These are phyloP conservation scores for Scorias spongiosa DNA, from an alignment of 2,329 filamentous ascomycete genomes.

Conservation along the genomic window DNA sequence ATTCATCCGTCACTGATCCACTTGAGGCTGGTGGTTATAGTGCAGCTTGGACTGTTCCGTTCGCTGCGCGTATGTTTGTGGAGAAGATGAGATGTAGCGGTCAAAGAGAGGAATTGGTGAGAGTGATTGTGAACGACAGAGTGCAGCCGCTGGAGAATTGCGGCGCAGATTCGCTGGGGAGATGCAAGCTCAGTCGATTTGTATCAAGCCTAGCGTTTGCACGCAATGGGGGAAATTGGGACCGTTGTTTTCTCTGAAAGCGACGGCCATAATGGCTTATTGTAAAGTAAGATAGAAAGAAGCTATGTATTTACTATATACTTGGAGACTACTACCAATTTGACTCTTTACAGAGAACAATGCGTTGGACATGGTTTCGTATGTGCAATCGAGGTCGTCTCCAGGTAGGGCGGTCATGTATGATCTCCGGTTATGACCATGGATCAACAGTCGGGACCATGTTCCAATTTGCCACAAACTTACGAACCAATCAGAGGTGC, in stretches of 20 bases:
- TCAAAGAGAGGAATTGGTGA: constrained; percentile 53
- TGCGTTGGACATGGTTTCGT: too few relatives aligned
- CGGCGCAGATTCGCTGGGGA: constrained; percentile 50
- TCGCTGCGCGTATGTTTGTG: constrained; percentile 66
- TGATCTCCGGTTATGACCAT: too few relatives aligned
- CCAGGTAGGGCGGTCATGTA: too few relatives aligned
- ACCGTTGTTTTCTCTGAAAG: constrained; percentile 34
- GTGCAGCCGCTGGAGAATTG: constrained; percentile 61
- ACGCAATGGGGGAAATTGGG: constrained; percentile 56
- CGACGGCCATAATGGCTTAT: too few relatives aligned
- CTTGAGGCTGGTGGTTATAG: constrained; percentile 51
- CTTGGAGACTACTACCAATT: too few relatives aligned
- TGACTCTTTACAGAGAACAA: too few relatives aligned
- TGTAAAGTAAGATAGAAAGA: too few relatives aligned
- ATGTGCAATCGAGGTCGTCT: too few relatives aligned
- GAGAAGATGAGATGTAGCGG: constrained; percentile 65
- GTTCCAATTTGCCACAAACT: too few relatives aligned
- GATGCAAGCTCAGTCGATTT: constrained; percentile 56
- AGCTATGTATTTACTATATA: too few relatives aligned
- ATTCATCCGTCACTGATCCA: constrained; percentile 33
- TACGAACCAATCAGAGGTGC: too few relatives aligned
- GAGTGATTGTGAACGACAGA: constrained; percentile 70
- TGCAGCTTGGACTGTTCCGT: constrained; percentile 67
- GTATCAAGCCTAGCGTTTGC: constrained; percentile 64
- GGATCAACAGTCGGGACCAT: too few relatives aligned